Evolutionary conservation across 306 rosid species (phyloP), one percentile per base, ranked within the genome.

Genomic region (Abrus pulchellus): DNA sequence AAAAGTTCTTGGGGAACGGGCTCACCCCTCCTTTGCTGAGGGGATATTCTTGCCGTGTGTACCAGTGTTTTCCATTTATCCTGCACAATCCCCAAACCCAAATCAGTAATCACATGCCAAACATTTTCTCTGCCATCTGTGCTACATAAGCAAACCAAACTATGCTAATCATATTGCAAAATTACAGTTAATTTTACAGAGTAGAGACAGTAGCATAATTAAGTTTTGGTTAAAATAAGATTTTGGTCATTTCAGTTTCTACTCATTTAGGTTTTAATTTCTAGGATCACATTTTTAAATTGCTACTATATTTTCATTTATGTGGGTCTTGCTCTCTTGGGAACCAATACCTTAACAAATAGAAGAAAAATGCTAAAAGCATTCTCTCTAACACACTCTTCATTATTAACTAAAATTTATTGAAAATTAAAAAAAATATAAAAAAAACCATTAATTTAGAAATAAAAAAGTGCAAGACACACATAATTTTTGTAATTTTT

Each of bases 51-150:
- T 29, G 97, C 97, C 65, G 97, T 92, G 90, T 92, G 97, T 66
- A 90, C 97, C 36, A 89, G 82, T 33, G 97, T 92, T 83, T 92
- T 92, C 97, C 97, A 92, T 72, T 92, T 92, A 77, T 92, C 97
- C 97, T 92, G 86, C 77, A 85, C 73, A 78, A 55, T 30, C 74
- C 66, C 67, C 72, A 81, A 66, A 32, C 79, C 70, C 71, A 80
- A 45, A 68, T 54, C 68, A 71, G 78, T 70, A 45, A 66, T 76
- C 78, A 56, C 85, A 66, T 68, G 74, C 59, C 49, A 72, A 47
- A 28, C 79, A 44, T 30, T 73, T 36, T 63, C 4, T 52, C 28
- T 40, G 43, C n/a, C 40, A 55, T 44, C 62, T 69, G 9, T 74
- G 63, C 52, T 27, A 47, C 33, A 28, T 33, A 57, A 66, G 85